These are phyloP conservation scores for Piper longum DNA, from an alignment of 164 flowering plant species.

Conservation along the genomic window DNA sequence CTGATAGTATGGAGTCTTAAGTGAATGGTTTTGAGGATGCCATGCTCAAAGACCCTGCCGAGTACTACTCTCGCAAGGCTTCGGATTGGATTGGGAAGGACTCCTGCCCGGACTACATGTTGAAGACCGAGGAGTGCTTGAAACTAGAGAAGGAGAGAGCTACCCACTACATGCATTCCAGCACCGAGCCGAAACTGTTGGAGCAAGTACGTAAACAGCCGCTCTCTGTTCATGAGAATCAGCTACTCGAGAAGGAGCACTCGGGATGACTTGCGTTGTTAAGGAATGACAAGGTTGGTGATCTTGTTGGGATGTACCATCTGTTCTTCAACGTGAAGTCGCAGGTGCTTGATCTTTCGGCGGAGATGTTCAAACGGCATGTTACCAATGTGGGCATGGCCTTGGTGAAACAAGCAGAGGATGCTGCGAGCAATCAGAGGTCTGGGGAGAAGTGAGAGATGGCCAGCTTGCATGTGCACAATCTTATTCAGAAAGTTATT, in stretches of 20 bases:
- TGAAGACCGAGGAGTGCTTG: constrained; percentile 79
- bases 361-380: constrained; percentile 81
- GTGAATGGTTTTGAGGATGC: constrained; percentile 52
- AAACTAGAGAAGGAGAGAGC: constrained; percentile 77
- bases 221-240: constrained; percentile 35
- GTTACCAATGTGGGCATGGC: constrained; percentile 86
- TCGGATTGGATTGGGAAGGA: constrained; percentile 32
- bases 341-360: constrained; percentile 68
- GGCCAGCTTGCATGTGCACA: constrained; percentile 79
- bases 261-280: constrained; percentile 92
- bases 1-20: constrained; percentile 45
- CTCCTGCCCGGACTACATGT: constrained; percentile 85
- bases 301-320: constrained; percentile 87
- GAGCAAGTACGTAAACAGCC: constrained; percentile 24
- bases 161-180: constrained; percentile 64
- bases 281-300: constrained; percentile 79
- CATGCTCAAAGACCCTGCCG: constrained; percentile 53
- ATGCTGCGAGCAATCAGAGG: constrained; percentile 92
- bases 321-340: constrained; percentile 52
- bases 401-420: constrained; percentile 91
- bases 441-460: constrained; percentile 54
- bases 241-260: constrained; percentile 82
- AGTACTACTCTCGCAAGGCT: constrained; percentile 78
- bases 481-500: constrained; percentile 75
- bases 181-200: constrained; percentile 48